Evolutionary conservation across 2,329 filamentous ascomycete species (phyloP).

Genomic region (Aureobasidium sp.): DNA sequence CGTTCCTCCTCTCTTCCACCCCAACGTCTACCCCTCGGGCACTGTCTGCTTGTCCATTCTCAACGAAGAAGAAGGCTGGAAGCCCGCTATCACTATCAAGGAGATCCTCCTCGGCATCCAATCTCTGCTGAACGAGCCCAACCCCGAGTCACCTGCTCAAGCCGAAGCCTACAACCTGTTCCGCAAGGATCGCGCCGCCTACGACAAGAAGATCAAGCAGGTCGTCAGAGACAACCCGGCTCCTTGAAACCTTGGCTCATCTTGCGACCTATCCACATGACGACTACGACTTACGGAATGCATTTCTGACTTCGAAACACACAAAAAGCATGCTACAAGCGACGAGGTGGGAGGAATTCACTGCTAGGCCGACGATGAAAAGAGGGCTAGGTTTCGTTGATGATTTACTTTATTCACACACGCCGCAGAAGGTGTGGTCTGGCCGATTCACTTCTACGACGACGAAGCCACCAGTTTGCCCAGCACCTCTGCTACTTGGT

Average conservation of each 20-base stretch:
- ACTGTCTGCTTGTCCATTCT: slow-evolving; percentile 95
- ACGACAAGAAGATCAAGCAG: slow-evolving; percentile 78
- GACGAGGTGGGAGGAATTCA: neutral
- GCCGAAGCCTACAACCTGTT: slow-evolving; percentile 96
- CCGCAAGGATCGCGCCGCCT: slow-evolving; percentile 79
- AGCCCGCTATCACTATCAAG: slow-evolving; percentile 96
- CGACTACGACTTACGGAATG: neutral
- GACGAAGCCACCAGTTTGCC: slow-evolving; percentile 42
- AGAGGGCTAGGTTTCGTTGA: neutral
- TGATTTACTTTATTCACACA: neutral
- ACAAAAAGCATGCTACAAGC: neutral
- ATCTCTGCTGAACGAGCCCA: slow-evolving; percentile 90
- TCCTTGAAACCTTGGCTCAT: slow-evolving; percentile 37
- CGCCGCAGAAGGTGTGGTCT: neutral
- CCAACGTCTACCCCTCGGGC: slow-evolving; percentile 96
- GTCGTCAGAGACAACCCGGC: slow-evolving; percentile 86
- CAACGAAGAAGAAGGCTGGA: slow-evolving; percentile 98
- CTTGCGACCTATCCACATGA: neutral
- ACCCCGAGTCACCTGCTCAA: slow-evolving; percentile 92
- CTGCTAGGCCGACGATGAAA: neutral
- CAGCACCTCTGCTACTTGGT: slow-evolving; percentile 58
- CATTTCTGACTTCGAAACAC: neutral
- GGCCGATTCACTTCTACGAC: neutral
- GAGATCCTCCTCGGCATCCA: slow-evolving; percentile 95
- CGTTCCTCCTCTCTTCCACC: slow-evolving; percentile 88